These are phyloP conservation scores for Russula griseocarnosa DNA, from an alignment of 768 basidiomycete genomes.

Conservation along the genomic window DNA sequence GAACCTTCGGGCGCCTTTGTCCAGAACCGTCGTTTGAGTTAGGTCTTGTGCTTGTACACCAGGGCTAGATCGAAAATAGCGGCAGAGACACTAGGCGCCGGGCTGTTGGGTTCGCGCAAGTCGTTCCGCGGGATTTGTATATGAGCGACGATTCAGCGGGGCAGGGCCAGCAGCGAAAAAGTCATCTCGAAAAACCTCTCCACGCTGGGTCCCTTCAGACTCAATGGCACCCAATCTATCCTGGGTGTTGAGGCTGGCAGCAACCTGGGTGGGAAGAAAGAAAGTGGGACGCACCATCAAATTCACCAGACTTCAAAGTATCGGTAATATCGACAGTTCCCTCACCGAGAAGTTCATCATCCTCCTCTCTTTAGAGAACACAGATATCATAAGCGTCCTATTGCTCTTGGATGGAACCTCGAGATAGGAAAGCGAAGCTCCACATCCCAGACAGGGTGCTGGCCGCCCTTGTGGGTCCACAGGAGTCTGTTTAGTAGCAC, in stretches of 20 bases:
- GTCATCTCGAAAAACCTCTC: slow-evolving; percentile 92
- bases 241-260: not conserved
- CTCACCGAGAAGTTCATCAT: slow-evolving; percentile 72
- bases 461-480: slow-evolving; percentile 83
- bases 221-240: slow-evolving; percentile 65
- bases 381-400: slow-evolving; percentile 66
- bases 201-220: slow-evolving; percentile 59
- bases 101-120: slow-evolving; percentile 17
- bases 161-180: slow-evolving; percentile 71
- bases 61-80: not conserved
- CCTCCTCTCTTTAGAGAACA: slow-evolving; percentile 75
- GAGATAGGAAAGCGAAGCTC: slow-evolving; percentile 76
- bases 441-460: slow-evolving; percentile 90
- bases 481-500: slow-evolving; percentile 61
- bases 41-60: not conserved
- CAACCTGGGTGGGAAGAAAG: not conserved
- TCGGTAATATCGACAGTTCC: slow-evolving; percentile 71
- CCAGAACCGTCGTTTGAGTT: slow-evolving; percentile 5
- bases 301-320: slow-evolving; percentile 81
- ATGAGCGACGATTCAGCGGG: slow-evolving; percentile 37
- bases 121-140: slow-evolving; percentile 25
- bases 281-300: slow-evolving; percentile 63
- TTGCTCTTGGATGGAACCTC: slow-evolving; percentile 52
- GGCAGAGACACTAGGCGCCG: slow-evolving; percentile 5
- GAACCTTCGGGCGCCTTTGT: slow-evolving; percentile 5